Base-by-base conservation (phyloP, 163 green algal species). In the Scenedesmus sp. region DNA sequence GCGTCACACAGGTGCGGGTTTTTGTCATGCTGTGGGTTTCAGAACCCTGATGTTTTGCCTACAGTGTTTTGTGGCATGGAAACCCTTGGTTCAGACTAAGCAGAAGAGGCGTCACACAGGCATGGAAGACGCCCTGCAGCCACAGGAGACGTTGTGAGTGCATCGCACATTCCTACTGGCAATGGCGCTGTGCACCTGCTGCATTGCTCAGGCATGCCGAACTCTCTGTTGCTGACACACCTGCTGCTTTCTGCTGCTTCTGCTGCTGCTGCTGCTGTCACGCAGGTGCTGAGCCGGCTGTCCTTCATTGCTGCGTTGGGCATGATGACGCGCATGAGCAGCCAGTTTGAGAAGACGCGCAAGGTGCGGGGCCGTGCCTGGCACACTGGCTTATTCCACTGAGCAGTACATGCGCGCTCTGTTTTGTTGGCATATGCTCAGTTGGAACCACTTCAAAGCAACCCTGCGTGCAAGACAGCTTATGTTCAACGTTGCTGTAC, bases 321-420 rank as follows among this genome's bases (percentile, higher is more conserved):
- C 89, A 99, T 99, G 97, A 99, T 99, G 98, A 99, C 98, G 8
- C 97, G 98, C 93, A 99, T 99, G 96, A 99, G 95, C 46, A 97
- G 93, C 3, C 98, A 99, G 96, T 99, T 99, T 96, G 98, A 99
- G 84, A 99, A 99, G 95, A 99, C 98, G 18, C 94, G 98, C 82
- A 99, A 99, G 96, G 98, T 99, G 59, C 76, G 76, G 12, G 34
- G 34, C 34, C 34, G 34, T 46, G 34, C 34, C 34, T 46, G 34
- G 34, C 34, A 46, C 34, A 46, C 34, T 46, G 34, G 0, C 0
- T 46, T 0, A 46, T 46, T 46, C 34, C 34, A 46, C 34, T 1
- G 34, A 46, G 34, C 34, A 46, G 34, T 46, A 46, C 34, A 46
- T 46, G 34, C 34, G 34, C 34, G 34, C 34, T 0, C 34, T 46